Evolutionary conservation across 2,329 filamentous ascomycete species (phyloP), one percentile per base, ranked within the genome.

Genomic region (Colletotrichum chlorophyti): DNA sequence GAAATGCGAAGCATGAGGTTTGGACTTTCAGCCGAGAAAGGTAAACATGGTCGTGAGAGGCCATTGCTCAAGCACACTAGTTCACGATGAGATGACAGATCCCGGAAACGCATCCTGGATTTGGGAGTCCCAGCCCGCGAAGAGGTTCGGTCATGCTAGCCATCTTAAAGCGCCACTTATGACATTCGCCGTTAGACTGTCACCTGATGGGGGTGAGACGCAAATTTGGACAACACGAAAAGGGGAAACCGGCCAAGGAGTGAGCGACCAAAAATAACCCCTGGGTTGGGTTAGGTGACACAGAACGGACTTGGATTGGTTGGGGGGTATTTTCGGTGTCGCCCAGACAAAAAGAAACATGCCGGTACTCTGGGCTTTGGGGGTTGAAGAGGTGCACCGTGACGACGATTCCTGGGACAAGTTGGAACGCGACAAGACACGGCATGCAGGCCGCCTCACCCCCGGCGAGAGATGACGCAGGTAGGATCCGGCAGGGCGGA

Each of bases 281-380:
- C n/a, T n/a, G n/a, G n/a, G n/a, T n/a, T 29, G 43, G 54, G 35
- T 48, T 42, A 40, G 37, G 51, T 45, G 27, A 55, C 37, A 55
- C 51, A 40, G n/a, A 21, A 8, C 27, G 21, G 49, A 32, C 17
- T 45, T 15, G 32, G 38, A 35, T 49, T 40, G 23, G 15, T 23
- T 9, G 23, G 10, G 2, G 8, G n/a, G 9, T 34, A 11, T 17
- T 31, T 7, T 55, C 55, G 24, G 51, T 59, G 55, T 42, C 50
- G 55, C 31, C 14, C 31, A 38, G 23, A n/a, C 21, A 43, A 14
- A 31, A 29, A 21, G 31, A 21, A 34, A 29, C 8, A n/a, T 14
- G 14, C 17, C 26, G 31, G 15, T n/a, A 40, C 15, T 15, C n/a
- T n/a, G 55, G 37, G 43, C 24, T 34, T 24, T 24, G 43, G 55